phyloP scores from a whole-genome alignment of 441 rosid genomes.

The Gossypium aridum region DNA sequence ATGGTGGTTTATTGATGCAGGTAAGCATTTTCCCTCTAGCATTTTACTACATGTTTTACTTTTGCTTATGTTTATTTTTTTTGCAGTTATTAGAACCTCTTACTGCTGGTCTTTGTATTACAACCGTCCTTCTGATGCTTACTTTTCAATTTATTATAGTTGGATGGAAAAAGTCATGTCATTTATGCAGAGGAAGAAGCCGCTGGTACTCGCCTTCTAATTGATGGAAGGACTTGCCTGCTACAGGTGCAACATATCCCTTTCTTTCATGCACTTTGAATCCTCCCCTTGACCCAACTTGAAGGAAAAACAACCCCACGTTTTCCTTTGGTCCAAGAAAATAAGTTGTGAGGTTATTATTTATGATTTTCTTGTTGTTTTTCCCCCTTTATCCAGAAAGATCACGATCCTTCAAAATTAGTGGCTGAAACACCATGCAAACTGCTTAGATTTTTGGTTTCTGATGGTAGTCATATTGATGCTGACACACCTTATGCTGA shows the following conservation, averaged over 20 bases:
- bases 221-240: slow-evolving; percentile 99
- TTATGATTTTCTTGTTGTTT: slow-evolving; percentile 11
- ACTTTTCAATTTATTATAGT: slow-evolving; percentile 38
- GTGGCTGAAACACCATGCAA: slow-evolving; percentile 99
- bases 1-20: slow-evolving; percentile 99
- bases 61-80: neutral
- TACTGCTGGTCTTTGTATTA: neutral
- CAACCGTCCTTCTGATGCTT: slow-evolving; percentile 4
- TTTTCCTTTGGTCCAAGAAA: neutral
- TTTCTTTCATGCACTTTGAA: slow-evolving; percentile 2
- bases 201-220: slow-evolving; percentile 99
- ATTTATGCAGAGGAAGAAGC: slow-evolving; percentile 99
- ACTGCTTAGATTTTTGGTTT: slow-evolving; percentile 84
- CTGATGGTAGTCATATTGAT: slow-evolving; percentile 88
- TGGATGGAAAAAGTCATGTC: slow-evolving; percentile 99
- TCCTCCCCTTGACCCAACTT: neutral
- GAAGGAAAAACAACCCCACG: neutral
- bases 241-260: slow-evolving; percentile 54
- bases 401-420: slow-evolving; percentile 98
- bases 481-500: slow-evolving; percentile 94
- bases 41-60: neutral
- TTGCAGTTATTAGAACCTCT: neutral
- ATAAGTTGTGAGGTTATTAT: slow-evolving; percentile 12
- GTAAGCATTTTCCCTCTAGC: slow-evolving; percentile 36
- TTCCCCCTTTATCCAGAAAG: slow-evolving; percentile 41